Conservation (phyloP, 179 eudicot genomes). For the Beta macrorhiza region DNA sequence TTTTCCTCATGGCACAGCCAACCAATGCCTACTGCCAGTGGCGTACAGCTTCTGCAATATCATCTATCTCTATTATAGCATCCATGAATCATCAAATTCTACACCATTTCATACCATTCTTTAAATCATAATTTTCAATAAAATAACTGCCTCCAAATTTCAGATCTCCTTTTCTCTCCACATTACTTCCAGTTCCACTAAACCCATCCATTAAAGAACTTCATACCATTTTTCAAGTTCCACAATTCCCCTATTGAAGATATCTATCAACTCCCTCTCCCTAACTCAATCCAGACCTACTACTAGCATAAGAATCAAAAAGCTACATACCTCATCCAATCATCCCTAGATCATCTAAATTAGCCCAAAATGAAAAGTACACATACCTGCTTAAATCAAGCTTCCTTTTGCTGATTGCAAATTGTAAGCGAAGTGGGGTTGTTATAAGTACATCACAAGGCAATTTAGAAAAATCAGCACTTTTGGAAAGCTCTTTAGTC, state of each 20-base stretch:
- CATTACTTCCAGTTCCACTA: neutral
- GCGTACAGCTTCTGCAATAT: neutral
- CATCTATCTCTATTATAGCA: neutral
- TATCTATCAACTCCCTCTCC: neutral
- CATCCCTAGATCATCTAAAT: neutral
- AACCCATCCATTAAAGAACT: too few species aligned
- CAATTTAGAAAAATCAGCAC: constrained; percentile 75
- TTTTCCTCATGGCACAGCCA: neutral
- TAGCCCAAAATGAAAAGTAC: neutral
- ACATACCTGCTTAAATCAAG: constrained; percentile 85
- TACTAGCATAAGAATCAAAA: neutral
- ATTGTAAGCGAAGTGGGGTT: constrained; percentile 76
- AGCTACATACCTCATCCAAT: neutral
- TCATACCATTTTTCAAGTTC: neutral
- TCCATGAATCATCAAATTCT: too few species aligned
- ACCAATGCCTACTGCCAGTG: neutral
- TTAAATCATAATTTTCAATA: neutral
- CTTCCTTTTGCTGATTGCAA: constrained; percentile 69
- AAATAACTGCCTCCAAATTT: neutral
- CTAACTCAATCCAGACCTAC: neutral
- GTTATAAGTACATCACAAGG: constrained; percentile 89
- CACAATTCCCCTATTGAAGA: neutral
- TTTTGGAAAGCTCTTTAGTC: constrained; percentile 78
- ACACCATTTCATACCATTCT: neutral
- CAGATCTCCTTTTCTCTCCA: neutral